phyloP scores from a whole-genome alignment of 2,329 filamentous ascomycete genomes.

The Cladosporium sp. region DNA sequence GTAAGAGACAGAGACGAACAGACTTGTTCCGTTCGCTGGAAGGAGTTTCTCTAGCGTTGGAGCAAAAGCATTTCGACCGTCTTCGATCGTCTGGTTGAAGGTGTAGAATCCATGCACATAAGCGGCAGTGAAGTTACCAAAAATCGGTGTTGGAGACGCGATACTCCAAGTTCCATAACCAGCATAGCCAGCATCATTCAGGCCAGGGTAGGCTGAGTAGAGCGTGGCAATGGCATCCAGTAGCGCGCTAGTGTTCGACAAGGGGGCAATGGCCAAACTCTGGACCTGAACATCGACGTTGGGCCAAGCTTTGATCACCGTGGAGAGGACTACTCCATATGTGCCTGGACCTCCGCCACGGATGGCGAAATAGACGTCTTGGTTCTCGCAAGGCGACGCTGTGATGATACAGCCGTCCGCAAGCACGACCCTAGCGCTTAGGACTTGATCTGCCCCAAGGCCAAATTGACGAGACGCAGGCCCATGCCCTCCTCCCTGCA shows the following conservation, averaged over 20 bases:
- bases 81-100: conserved; percentile 19
- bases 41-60: conserved; percentile 17
- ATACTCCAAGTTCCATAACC: conserved; percentile 28
- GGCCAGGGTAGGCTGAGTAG: conserved; percentile 21
- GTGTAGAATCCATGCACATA: conserved; percentile 25
- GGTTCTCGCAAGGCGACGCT: conserved; percentile 34
- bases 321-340: conserved; percentile 22
- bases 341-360: conserved; percentile 49
- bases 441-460: conserved; percentile 22
- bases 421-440: conserved; percentile 18
- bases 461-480: conserved; percentile 19
- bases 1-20: conserved; percentile 26
- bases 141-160: conserved; percentile 18
- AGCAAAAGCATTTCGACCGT: conserved; percentile 19
- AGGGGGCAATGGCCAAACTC: conserved; percentile 22
- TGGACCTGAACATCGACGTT: conserved; percentile 17
- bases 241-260: conserved; percentile 17
- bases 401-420: conserved; percentile 21
- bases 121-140: conserved; percentile 22
- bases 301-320: conserved; percentile 18
- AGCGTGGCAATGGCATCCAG: conserved; percentile 23
- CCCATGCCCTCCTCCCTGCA: conserved; percentile 23
- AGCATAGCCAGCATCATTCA: conserved; percentile 26
- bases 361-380: conserved; percentile 49
- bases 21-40: conserved; percentile 19